A percentile compares a stretch with the other conserved stretches of the same genome.
Evolutionary conservation across 1,284 basidiomycete genomes (phyloP).

Genomic region (Papiliotrema nemorosa): DNA sequence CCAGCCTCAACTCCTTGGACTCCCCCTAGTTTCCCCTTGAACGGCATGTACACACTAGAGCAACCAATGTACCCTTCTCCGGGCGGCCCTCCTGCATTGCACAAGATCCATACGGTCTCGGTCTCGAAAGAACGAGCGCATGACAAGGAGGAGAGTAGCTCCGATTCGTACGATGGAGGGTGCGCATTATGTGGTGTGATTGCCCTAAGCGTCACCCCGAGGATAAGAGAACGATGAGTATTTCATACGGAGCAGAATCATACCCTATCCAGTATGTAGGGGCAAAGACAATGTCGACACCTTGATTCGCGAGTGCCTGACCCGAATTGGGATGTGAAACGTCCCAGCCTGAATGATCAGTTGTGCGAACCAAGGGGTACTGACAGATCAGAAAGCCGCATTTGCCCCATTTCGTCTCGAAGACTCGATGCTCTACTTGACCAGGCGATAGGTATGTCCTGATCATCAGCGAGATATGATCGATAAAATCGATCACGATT

Average conservation of each 20-base stretch:
- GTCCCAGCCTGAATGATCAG: no score
- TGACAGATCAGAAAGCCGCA: conserved; percentile 47
- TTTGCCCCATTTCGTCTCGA: conserved; percentile 46
- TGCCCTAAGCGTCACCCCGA: no score
- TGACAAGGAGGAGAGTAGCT: conserved; percentile 32
- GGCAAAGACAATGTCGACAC: conserved; percentile 44
- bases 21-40: conserved; percentile 29
- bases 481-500: no score
- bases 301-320: conserved; percentile 35
- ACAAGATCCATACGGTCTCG: conserved; percentile 43
- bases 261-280: conserved; percentile 47
- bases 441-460: conserved; percentile 44
- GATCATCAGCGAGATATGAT: no score
- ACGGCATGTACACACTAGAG: conserved; percentile 36
- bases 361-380: no score
- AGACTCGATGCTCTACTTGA: conserved; percentile 30
- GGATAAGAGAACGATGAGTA: no score
- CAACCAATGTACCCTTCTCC: conserved; percentile 42
- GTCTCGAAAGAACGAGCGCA: conserved; percentile 41
- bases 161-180: conserved; percentile 36
- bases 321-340: conserved; percentile 41
- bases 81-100: conserved; percentile 39
- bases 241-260: conserved; percentile 47
- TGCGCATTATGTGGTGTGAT: no score
- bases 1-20: conserved; percentile 17